Evolutionary conservation across 2,329 filamentous ascomycete species (phyloP), one percentile per base, ranked within the genome.

Genomic region (Fusarium anthophilum): DNA sequence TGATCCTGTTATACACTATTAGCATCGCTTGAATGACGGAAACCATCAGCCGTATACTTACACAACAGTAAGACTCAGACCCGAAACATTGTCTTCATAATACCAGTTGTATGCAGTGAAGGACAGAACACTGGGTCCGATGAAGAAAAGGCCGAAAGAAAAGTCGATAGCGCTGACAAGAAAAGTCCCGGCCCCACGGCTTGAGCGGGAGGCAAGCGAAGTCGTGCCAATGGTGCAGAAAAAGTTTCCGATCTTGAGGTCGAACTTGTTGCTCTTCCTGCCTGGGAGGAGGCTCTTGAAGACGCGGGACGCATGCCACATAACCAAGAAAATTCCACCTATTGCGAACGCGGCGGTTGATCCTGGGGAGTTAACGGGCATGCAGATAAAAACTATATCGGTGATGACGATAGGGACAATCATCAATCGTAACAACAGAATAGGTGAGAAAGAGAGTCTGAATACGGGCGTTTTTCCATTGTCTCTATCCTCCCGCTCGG

Each of bases 171-270:
- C 22, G 50, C 66, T 77, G 37, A 65, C 13, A 13, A 76, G 38
- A 32, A 66, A 78, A 9, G 61, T 66, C 38, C 58, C 41, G 26
- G 39, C 35, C 35, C 51, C 53, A 32, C 35, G 20, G 28, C 30
- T 41, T 45, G 51, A 3, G 13, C 14, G 35, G 14, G 43, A 68
- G 4, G 28, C 30, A 15, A 39, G 30, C 2, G 51, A 56, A 15
- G 61, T 60, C 39, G 59, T 70, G 12, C 72, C 77, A 24, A 67
- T 68, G 18, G 67, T 70, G 28, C 72, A 78, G 17, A 73, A 68
- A 13, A 77, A 76, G 45, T 55, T 66, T 11, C 76, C 77, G n/a
- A 78, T 50, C n/a, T 59, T 71, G 37, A 78, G 47, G 37, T 78
- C 74, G 51, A 78, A 74, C 38, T 72, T 72, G 56, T 67, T 50